A percentile compares a stretch with the other conserved stretches of the same genome.
Conservation (phyloP, 2,329 filamentous ascomycete species). For the Colletotrichum liaoningense region DNA sequence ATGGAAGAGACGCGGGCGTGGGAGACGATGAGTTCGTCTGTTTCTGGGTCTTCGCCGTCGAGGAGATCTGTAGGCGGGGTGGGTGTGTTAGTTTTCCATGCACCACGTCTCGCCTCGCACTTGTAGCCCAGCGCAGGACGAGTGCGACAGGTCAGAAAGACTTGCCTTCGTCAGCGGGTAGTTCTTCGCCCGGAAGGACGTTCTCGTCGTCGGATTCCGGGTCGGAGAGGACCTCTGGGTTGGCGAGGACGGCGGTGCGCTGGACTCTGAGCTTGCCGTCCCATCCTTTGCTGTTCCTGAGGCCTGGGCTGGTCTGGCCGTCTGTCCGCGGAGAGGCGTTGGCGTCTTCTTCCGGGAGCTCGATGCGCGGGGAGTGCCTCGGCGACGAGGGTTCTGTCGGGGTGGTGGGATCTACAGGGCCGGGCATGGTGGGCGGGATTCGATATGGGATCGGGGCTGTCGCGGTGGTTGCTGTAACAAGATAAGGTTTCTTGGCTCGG, state of each 20-base stretch:
- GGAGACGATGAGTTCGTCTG: constrained; percentile 87
- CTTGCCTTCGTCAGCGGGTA: constrained; percentile 84
- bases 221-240: constrained; percentile 86
- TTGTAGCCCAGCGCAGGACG: background rate
- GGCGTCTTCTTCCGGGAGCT: constrained; percentile 56
- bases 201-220: constrained; percentile 82
- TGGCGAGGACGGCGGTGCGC: constrained; percentile 75
- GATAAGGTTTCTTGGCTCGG: background rate
- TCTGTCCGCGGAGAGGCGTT: constrained; percentile 50
- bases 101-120: background rate
- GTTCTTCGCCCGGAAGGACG: constrained; percentile 77
- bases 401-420: constrained; percentile 50
- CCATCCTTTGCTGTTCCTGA: constrained; percentile 78
- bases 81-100: constrained; percentile 23
- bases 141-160: constrained; percentile 2
- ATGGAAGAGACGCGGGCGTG: constrained; percentile 88
- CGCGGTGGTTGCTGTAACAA: background rate
- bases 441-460: background rate
- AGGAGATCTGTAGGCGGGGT: constrained; percentile 62
- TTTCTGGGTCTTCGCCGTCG: constrained; percentile 69
- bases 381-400: constrained; percentile 42
- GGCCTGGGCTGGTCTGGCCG: constrained; percentile 57
- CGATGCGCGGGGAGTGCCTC: constrained; percentile 54
- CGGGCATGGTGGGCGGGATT: constrained; percentile 51
- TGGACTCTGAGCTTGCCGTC: constrained; percentile 85